phyloP scores from a whole-genome alignment of 2,329 filamentous ascomycete species.

The Colletotrichum magnum region DNA sequence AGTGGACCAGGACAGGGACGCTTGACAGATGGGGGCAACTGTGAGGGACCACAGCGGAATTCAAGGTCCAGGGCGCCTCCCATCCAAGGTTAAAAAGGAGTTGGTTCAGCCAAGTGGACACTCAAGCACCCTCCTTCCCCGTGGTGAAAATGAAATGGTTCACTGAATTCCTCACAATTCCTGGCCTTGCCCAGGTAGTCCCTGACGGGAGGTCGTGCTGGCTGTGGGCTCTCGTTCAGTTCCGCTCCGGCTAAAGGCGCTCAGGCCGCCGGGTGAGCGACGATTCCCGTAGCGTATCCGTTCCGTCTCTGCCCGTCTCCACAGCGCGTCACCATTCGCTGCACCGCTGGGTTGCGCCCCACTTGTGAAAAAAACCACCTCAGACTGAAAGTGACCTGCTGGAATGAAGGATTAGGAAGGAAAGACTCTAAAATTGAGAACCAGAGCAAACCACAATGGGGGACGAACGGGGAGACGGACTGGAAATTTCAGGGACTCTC shows the following conservation, averaged over 20 bases:
- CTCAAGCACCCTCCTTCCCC: too few species aligned
- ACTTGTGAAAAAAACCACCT: background rate
- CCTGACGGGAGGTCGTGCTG: constrained; percentile 36
- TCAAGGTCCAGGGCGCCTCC: constrained; percentile 16
- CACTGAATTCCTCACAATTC: too few species aligned
- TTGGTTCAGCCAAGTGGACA: background rate
- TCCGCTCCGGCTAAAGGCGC: constrained; percentile 20
- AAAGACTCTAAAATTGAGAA: too few species aligned
- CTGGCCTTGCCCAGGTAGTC: background rate
- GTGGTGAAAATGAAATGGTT: too few species aligned
- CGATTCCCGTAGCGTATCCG: constrained; percentile 33
- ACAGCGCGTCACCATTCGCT: constrained; percentile 2
- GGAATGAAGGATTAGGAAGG: too few species aligned
- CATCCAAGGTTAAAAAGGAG: background rate
- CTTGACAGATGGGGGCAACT: constrained; percentile 12
- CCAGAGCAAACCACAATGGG: too few species aligned
- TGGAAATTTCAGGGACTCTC: constrained; percentile 20
- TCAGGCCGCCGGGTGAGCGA: constrained; percentile 40
- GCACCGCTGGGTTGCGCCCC: background rate
- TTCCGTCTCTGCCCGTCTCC: constrained; percentile 17
- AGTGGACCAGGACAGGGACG: constrained; percentile 8
- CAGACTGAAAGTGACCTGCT: background rate
- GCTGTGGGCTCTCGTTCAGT: constrained; percentile 20
- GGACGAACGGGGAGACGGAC: background rate
- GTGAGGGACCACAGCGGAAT: background rate